Base-by-base conservation (phyloP, 352 stramenopile species). In the Aphanomyces astaci region DNA sequence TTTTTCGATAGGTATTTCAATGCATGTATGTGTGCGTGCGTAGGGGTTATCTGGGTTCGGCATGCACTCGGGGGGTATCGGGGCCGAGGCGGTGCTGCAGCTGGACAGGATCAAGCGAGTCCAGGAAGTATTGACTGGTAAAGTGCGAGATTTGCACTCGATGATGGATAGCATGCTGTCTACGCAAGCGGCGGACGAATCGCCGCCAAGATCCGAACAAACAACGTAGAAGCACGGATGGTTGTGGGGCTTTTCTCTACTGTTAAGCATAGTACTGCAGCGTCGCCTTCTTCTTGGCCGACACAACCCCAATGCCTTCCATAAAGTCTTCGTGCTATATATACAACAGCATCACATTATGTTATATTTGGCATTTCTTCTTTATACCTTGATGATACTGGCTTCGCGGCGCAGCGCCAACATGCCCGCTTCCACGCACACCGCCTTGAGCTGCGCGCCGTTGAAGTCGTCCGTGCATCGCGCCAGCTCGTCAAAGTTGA, bases 371-470 rank as follows among this genome's bases (percentile, higher is more conserved):
- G n/a, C n/a, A n/a, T n/a, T n/a, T n/a, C n/a, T n/a, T n/a, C n/a
- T n/a, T n/a, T n/a, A 32, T 27, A 63, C 54, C 71, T 98, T 94
- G 70, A 99, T 98, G 72, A 98, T 85, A 39, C 84, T 92, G 57
- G 87, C 95, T 63, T 98, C 96, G 51, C 93, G 82, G 74, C 97
- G 84, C 63, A 99, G 79, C 27, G 97, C 96, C 48, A 99, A 76
- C 96, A 99, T 99, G 66, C 97, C 97, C 36, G 96, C 96, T 77
- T 99, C 97, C 25, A 99, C 96, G 71, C 96, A 99, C n/a, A 99
- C 95, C 46, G 97, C 97, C 79, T 99, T 99, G 24, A 99, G 74
- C 76, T 98, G 95, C 27, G 97, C 97, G 31, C 96, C 97, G 79
- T 99, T 99, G 67, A 99, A 99, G 78, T 99, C 97, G 73, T 99